Conservation (phyloP, 345 rosid genomes). For the Populus simonii region DNA sequence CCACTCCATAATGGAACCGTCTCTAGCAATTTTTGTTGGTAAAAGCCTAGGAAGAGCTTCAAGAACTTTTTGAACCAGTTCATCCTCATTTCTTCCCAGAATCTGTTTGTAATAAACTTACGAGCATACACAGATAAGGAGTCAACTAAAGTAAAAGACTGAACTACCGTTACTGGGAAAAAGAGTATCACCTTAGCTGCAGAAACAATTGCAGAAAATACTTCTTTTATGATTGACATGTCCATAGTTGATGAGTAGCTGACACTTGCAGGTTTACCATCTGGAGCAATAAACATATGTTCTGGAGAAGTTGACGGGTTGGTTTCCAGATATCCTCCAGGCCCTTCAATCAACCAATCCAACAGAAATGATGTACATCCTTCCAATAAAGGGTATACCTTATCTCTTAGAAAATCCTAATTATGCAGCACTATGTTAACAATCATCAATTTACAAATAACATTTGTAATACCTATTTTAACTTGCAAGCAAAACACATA, state of each 20-base stretch:
- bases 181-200: slow-evolving; percentile 67
- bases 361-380: slow-evolving; percentile 73
- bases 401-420: slow-evolving; percentile 72
- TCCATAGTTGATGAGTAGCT: slow-evolving; percentile 99
- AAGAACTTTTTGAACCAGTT: slow-evolving; percentile 51
- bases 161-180: not conserved
- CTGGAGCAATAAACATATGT: slow-evolving; percentile 72
- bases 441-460: not conserved
- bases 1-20: slow-evolving; percentile 99
- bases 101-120: slow-evolving; percentile 35
- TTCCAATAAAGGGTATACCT: slow-evolving; percentile 81
- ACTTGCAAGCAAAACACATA: not conserved
- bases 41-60: slow-evolving; percentile 62
- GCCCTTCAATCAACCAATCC: slow-evolving; percentile 90
- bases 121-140: not conserved
- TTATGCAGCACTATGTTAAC: slow-evolving; percentile 1
- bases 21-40: slow-evolving; percentile 64
- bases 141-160: not conserved
- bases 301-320: slow-evolving; percentile 99
- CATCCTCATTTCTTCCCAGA: slow-evolving; percentile 51
- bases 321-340: slow-evolving; percentile 69
- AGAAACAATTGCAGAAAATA: slow-evolving; percentile 62
- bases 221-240: slow-evolving; percentile 72
- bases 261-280: slow-evolving; percentile 74
- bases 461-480: not conserved